Evolutionary conservation across 495 filamentous ascomycete species (phyloP).

Genomic region (Hyaloscypha finlandica): DNA sequence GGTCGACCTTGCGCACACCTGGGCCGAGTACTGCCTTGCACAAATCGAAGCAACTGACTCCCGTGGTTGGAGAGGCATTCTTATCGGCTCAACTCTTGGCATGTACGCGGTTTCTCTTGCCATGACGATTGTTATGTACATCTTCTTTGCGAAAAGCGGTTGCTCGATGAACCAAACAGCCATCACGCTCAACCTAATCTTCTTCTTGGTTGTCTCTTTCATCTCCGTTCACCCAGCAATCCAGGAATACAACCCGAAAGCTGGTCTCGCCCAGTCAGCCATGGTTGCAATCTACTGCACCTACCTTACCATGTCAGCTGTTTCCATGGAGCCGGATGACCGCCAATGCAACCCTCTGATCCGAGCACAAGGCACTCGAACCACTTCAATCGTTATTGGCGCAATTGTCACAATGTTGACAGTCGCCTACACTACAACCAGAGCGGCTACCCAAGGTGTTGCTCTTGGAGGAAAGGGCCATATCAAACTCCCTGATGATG

Average conservation of each 20-base stretch:
- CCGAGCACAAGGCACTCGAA: slow-evolving; percentile 85
- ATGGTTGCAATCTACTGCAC: slow-evolving; percentile 99
- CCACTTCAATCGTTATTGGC: slow-evolving; percentile 84
- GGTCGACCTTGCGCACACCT: slow-evolving; percentile 95
- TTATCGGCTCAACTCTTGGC: slow-evolving; percentile 88
- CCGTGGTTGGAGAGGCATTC: slow-evolving; percentile 74
- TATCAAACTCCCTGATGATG: slow-evolving; percentile 55
- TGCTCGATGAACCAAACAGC: slow-evolving; percentile 93
- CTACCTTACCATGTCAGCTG: slow-evolving; percentile 96
- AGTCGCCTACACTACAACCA: slow-evolving; percentile 95
- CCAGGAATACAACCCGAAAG: slow-evolving; percentile 90
- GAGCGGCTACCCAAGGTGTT: slow-evolving; percentile 91
- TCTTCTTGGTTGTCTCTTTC: slow-evolving; percentile 78
- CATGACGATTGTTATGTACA: slow-evolving; percentile 96
- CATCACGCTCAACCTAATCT: slow-evolving; percentile 78
- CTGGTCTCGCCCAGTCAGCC: slow-evolving; percentile 91
- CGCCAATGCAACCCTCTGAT: slow-evolving; percentile 90
- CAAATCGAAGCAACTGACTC: slow-evolving; percentile 93
- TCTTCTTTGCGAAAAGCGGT: slow-evolving; percentile 83
- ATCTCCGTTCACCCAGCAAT: slow-evolving; percentile 88
- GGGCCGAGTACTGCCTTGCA: slow-evolving; percentile 92
- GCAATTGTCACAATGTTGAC: slow-evolving; percentile 97
- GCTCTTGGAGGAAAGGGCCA: slow-evolving; percentile 71
- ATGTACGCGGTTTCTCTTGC: slow-evolving; percentile 91
- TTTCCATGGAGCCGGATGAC: slow-evolving; percentile 98